Base-by-base conservation (phyloP, 306 rosid species). In the Mimosa pudica region DNA sequence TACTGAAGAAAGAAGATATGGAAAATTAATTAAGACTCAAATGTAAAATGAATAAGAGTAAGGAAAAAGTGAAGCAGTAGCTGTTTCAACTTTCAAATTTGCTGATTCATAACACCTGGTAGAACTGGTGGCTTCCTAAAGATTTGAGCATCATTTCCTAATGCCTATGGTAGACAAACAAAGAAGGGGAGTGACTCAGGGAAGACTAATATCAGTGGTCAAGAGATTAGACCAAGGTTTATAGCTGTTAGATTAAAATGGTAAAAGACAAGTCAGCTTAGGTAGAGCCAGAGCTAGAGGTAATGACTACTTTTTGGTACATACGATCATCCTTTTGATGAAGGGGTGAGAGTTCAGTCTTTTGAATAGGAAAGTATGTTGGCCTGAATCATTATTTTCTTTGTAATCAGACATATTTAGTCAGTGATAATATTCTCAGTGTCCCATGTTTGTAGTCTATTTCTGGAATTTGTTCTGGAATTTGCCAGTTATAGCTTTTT, bases 1-100 rank as follows among this genome's bases (percentile, higher is more conserved):
- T 83, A 78, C 47, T 64, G 70, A 62, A 46, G 74, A 14, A 64
- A 60, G 49, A 20, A 76, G 36, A 76, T 51, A 58, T 24, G 61
- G 66, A 72, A 46, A 48, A 48, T 48, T 13, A 14, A 9, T 48
- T 4, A 5, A 48, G 12, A 48, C 1, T 9, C 52, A 48, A 8
- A 48, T 47, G 52, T 47, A 47, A 47, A 47, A 47, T 9, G 10
- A 46, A 8, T 9, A 14, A 48, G 11, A 48, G 52, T 48, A 48
- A 48, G 52, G 52, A 48, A 14, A 48, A 13, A 48, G 52, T 10
- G 52, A 48, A 48, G 52, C 11, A 48, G 52, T 48, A 8, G 52
- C 52, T 48, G 11, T 48, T 48, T 48, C 52, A 10, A 48, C 4
- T 48, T 48, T 48, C 52, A 10, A 48, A 13, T 48, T 48, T 48